phyloP scores from a whole-genome alignment of 306 rosid genomes.

The Sophora flavescens region DNA sequence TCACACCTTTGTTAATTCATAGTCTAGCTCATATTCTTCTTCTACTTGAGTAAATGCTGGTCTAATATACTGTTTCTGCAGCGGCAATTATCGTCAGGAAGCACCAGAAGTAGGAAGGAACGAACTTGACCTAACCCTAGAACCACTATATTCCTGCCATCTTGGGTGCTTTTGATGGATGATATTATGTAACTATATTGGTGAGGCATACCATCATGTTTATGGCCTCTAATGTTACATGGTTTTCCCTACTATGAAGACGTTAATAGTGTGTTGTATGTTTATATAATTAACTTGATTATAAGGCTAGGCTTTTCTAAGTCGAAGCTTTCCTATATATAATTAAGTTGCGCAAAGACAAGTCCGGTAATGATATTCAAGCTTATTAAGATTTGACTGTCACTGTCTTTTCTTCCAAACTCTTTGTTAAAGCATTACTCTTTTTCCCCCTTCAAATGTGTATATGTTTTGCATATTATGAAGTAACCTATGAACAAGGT shows the following conservation, averaged over 20 bases:
- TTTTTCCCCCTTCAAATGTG: too few relatives aligned
- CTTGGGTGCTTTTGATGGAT: constrained; percentile 58
- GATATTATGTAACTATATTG: neutral
- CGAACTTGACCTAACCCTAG: constrained; percentile 77
- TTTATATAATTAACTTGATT: neutral
- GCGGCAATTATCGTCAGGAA: constrained; percentile 56
- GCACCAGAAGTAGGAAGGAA: constrained; percentile 63
- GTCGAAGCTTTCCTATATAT: constrained; percentile 33
- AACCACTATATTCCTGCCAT: constrained; percentile 69
- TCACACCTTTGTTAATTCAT: constrained; percentile 5
- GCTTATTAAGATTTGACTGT: constrained; percentile 25
- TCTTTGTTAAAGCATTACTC: too few relatives aligned
- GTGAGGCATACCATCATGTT: neutral
- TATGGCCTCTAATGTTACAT: neutral
- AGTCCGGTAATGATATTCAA: constrained; percentile 27
- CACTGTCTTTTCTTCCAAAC: neutral
- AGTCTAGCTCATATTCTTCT: neutral
- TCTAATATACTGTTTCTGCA: constrained; percentile 42
- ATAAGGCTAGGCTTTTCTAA: constrained; percentile 11
- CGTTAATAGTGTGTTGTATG: constrained; percentile 36
- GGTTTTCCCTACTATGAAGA: constrained; percentile 4
- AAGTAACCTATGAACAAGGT: too few relatives aligned
- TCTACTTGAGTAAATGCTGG: neutral
- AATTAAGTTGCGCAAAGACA: constrained; percentile 34
- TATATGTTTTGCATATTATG: too few relatives aligned